Evolutionary conservation across 176 grass and related monocot species (phyloP), one percentile per base, ranked within the genome.

Genomic region (Puya raimondii): DNA sequence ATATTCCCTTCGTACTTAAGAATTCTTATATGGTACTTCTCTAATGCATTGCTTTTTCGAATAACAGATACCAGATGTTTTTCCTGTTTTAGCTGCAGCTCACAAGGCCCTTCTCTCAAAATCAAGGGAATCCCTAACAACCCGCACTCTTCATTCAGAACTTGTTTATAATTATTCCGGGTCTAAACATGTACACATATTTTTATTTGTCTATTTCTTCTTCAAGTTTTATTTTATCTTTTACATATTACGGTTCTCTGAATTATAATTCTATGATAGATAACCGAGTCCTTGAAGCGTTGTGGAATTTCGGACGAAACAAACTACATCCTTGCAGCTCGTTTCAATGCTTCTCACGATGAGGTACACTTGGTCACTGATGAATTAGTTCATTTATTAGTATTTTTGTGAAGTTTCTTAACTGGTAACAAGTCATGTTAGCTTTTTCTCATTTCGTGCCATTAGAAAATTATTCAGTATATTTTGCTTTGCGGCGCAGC

Each of bases 121-220:
- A 75, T 74, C 82, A 42, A 99, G 94, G 78, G 94, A 86, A 58
- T 78, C 89, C 6, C 78, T 97, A 23, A 93, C 77, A 49, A 93
- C 94, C 25, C 81, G 84, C 15, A 97, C 86, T 65, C 76, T 93
- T 74, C 95, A 99, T 78, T 99, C 90, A 8, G 95, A 99, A 69
- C 85, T 99, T 66, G 87, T 93, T 74, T 99, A 90, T 76, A 91
- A 91, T 67, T 93, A 84, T 81, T 87, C 95, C 0, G 86, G 89
- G 0, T 99, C 90, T 33, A 94, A 99, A 69, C 95, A 99, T 88
- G 94, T 99, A 59, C 15, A 9, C 20, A 59, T 59, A 2, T 59
- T 7, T 57, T 59, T 17, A 78, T 66, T 75, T 49, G 15, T 61
- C 16, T 80, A 4, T 16, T 67, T 20, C 54, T 52, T 12, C 49